Evolutionary conservation across 2,329 filamentous ascomycete genomes (phyloP), one percentile per base, ranked within the genome.

Genomic region (Penicillium sp.): DNA sequence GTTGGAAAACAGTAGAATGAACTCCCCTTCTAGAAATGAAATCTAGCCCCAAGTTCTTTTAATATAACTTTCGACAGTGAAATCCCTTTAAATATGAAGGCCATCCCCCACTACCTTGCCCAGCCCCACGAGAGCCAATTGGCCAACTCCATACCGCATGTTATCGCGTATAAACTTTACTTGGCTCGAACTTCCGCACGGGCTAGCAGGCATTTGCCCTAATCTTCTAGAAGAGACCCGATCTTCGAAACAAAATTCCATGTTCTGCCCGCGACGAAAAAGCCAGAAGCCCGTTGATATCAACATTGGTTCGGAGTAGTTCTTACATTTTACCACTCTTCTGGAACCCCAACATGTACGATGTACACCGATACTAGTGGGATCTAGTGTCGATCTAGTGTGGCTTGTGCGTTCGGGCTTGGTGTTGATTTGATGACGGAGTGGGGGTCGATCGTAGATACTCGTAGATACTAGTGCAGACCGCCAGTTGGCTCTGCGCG

Each of bases 131-230:
- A 39, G 24, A 6, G 19, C 19, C 24, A 28, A 46, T 47, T 50
- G 48, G 48, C 24, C 13, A 32, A 35, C 7, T 39, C 29, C 31
- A 47, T 47, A 45, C 47, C 41, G 48, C 48, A 50, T 46, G 19
- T 37, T 47, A 26, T 28, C 15, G 15, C 32, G 43, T 43, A 47
- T 31, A 47, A 24, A 29, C 31, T 24, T 34, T 46, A 19, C 26
- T 10, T 28, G 28, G 48, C 29, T 41, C 48, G 3, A 41, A 35
- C 21, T 5, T 19, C n/a, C 31, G 12, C 38, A n/a, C 24, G 5
- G 10, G 9, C 17, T 6, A 21, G 17, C 17, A 19, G 17, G 17
- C 21, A 34, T 37, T 24, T 10, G 12, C 17, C 17, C 12, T 12
- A 4, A 22, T 6, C 17, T 24, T 8, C 6, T 10, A 10, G 29